phyloP scores from a whole-genome alignment of 371 early-diverging fungal species.

The Batrachochytrium dendrobatidis region DNA sequence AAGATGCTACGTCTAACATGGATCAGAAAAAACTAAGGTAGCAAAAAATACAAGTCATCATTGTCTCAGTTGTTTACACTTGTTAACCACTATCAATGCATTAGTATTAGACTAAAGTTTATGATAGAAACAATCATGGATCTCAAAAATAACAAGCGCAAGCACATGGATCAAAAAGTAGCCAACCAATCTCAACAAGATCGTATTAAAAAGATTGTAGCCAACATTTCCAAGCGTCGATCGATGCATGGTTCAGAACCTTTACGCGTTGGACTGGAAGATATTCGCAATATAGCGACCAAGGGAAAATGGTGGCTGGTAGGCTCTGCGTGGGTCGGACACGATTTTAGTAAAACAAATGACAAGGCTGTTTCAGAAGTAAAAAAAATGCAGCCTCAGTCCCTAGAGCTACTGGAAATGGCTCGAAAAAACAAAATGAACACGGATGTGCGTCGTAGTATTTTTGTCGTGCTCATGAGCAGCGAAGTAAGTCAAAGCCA shows the following conservation, averaged over 20 bases:
- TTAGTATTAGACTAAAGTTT: slow-evolving; percentile 72
- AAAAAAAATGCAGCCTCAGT: background rate
- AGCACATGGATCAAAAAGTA: slow-evolving; percentile 30
- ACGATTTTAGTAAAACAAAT: slow-evolving; percentile 7
- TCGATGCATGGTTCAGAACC: slow-evolving; percentile 51
- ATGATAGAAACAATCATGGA: slow-evolving; percentile 89
- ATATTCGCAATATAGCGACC: slow-evolving; percentile 72
- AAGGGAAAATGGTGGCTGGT: slow-evolving; percentile 64
- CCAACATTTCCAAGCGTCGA: slow-evolving; percentile 58
- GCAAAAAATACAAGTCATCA: too few relatives aligned
- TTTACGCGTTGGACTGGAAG: slow-evolving; percentile 79
- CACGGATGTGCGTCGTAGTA: slow-evolving; percentile 85
- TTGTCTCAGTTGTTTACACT: too few relatives aligned
- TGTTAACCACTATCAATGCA: background rate
- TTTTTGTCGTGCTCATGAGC: slow-evolving; percentile 88
- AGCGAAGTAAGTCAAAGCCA: slow-evolving; percentile 57
- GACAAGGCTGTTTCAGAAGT: slow-evolving; percentile 1
- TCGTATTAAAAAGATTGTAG: slow-evolving; percentile 76
- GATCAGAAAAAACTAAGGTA: background rate
- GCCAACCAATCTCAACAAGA: slow-evolving; percentile 30
- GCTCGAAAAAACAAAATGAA: slow-evolving; percentile 90
- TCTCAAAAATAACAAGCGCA: slow-evolving; percentile 87
- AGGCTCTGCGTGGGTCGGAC: slow-evolving; percentile 44
- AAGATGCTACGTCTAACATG: slow-evolving; percentile 47
- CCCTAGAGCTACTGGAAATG: slow-evolving; percentile 53